Evolutionary conservation across 83 land plant species (phyloP).

Genomic region (Thuja plicata): DNA sequence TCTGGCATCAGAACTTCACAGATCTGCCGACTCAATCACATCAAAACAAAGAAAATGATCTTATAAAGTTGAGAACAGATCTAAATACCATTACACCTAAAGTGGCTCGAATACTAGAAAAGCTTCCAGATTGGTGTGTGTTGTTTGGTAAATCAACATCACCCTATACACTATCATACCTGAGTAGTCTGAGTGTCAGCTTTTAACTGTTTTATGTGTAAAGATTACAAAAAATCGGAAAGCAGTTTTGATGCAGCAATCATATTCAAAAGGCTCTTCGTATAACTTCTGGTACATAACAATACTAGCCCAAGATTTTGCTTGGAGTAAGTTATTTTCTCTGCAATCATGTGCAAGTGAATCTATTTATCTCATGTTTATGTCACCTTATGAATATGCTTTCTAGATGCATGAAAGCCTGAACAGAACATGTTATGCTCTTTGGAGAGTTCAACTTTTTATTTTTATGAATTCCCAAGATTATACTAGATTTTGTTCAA

Average conservation of each 20-base stretch:
- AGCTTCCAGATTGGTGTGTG: slow-evolving; percentile 89
- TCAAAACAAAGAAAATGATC: slow-evolving; percentile 7
- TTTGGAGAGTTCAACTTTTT: not conserved
- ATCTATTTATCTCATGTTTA: not conserved
- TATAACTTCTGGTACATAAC: not conserved
- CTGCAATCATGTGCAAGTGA: not conserved
- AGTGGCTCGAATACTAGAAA: slow-evolving; percentile 37
- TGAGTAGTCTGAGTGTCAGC: slow-evolving; percentile 50
- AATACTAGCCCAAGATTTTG: not conserved
- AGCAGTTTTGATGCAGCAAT: not conserved
- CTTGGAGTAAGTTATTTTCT: not conserved
- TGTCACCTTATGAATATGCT: not conserved
- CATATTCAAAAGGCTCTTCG: not conserved
- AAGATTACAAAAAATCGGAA: not conserved
- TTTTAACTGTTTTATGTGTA: slow-evolving; percentile 17
- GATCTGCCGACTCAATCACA: not conserved
- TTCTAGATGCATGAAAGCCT: not conserved
- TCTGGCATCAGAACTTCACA: slow-evolving; percentile 52
- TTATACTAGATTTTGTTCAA: not conserved
- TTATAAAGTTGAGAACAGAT: slow-evolving; percentile 84
- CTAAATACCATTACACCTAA: slow-evolving; percentile 58
- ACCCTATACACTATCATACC: slow-evolving; percentile 67
- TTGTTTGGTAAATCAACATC: slow-evolving; percentile 87
- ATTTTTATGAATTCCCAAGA: not conserved
- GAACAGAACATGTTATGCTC: not conserved